These are phyloP conservation scores for Gremmenia infestans DNA, from an alignment of 2,329 filamentous ascomycete species.

Conservation along the genomic window DNA sequence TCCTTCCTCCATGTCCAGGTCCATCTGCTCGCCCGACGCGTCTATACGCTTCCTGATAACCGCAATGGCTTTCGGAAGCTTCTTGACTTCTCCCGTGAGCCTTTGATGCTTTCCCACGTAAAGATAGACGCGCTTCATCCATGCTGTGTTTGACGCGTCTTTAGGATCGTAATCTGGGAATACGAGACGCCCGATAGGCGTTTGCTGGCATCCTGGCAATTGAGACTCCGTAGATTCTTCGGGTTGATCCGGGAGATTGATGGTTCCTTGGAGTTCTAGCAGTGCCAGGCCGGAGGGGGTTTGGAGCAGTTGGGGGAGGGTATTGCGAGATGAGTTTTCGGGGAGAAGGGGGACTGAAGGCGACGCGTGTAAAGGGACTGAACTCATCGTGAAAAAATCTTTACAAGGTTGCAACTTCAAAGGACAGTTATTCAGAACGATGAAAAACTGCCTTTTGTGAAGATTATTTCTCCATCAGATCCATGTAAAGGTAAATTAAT, in stretches of 20 bases:
- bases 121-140: slow-evolving; percentile 88
- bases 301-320: slow-evolving; percentile 76
- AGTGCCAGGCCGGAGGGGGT: slow-evolving; percentile 87
- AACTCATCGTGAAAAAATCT: background rate
- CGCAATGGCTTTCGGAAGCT: slow-evolving; percentile 71
- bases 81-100: slow-evolving; percentile 85
- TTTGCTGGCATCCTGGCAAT: slow-evolving; percentile 29
- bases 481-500: background rate
- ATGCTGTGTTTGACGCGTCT: slow-evolving; percentile 54
- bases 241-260: slow-evolving; percentile 63
- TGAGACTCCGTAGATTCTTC: slow-evolving; percentile 18
- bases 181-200: slow-evolving; percentile 65
- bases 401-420: background rate
- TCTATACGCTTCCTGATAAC: slow-evolving; percentile 58
- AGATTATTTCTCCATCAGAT: too few species aligned
- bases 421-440: too few species aligned
- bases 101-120: slow-evolving; percentile 87
- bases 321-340: slow-evolving; percentile 31
- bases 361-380: background rate
- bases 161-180: slow-evolving; percentile 70
- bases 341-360: background rate
- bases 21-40: background rate
- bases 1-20: slow-evolving; percentile 14
- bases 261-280: slow-evolving; percentile 85
- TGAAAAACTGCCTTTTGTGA: too few species aligned